phyloP scores from a whole-genome alignment of 1,284 basidiomycete species.

The Cystobasidium sp. region DNA sequence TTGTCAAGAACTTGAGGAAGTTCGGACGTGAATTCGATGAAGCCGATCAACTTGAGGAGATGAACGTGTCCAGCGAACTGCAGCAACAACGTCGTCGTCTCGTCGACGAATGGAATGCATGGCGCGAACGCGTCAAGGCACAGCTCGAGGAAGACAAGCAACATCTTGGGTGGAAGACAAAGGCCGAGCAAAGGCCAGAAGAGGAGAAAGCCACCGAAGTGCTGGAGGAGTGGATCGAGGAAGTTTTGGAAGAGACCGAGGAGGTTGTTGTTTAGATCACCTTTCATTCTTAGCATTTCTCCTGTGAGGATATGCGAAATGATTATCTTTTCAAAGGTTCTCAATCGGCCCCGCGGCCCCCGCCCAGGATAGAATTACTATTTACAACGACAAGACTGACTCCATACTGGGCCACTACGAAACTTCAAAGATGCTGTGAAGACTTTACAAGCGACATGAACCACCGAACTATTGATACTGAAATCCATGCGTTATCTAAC shows the following conservation, averaged over 20 bases:
- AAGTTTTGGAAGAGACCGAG: slow-evolving; percentile 86
- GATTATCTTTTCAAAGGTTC: not conserved
- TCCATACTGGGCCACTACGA: not conserved
- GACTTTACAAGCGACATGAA: slow-evolving; percentile 18
- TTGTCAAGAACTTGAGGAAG: slow-evolving; percentile 89
- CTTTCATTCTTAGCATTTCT: not conserved
- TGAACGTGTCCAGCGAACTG: slow-evolving; percentile 89
- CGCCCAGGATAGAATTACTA: not conserved
- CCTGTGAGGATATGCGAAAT: not conserved
- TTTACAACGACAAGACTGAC: slow-evolving; percentile 18
- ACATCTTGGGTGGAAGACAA: slow-evolving; percentile 62
- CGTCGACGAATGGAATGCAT: slow-evolving; percentile 98
- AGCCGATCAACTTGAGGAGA: slow-evolving; percentile 94
- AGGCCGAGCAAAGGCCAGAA: slow-evolving; percentile 49
- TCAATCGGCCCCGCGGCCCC: not conserved
- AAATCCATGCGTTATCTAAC: not conserved
- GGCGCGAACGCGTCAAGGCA: slow-evolving; percentile 62
- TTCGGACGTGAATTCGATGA: slow-evolving; percentile 93
- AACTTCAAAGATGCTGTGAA: slow-evolving; percentile 2
- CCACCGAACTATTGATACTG: not conserved
- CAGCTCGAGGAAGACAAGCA: slow-evolving; percentile 66
- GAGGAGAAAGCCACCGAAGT: slow-evolving; percentile 73
- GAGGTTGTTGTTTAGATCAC: slow-evolving; percentile 65
- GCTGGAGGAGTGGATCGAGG: slow-evolving; percentile 88
- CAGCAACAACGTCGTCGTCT: slow-evolving; percentile 87